Conservation (phyloP, 2,329 filamentous ascomycete species). For the Fusarium equiseti region DNA sequence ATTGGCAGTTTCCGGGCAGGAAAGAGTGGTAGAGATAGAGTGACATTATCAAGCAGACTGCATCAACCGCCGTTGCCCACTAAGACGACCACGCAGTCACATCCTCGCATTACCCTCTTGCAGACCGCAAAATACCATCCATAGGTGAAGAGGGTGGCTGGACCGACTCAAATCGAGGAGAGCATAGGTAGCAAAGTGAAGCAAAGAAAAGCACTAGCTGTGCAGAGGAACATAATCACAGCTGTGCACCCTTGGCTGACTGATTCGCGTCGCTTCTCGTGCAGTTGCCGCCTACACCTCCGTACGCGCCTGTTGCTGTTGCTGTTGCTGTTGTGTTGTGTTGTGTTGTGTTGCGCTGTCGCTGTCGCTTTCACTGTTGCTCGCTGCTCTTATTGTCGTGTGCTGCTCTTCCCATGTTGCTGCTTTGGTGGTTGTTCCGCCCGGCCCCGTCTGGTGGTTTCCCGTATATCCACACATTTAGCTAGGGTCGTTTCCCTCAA, state of each 20-base stretch:
- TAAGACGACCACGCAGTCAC: conserved; percentile 36
- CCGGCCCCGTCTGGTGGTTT: conserved; percentile 42
- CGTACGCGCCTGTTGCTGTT: conserved; percentile 35
- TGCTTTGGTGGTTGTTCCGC: conserved; percentile 34
- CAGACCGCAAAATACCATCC: conserved; percentile 6
- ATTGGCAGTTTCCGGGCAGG: conserved; percentile 24
- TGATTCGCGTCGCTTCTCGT: conserved; percentile 29
- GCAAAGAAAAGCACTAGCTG: neutral
- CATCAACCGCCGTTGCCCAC: conserved; percentile 36
- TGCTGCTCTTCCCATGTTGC: conserved; percentile 28
- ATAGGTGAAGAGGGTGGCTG: conserved; percentile 11
- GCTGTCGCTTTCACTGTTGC: neutral
- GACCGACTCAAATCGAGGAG: conserved; percentile 7
- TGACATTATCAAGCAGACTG: conserved; percentile 43
- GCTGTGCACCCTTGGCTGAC: conserved; percentile 32
- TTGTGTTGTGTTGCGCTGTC: conserved; percentile 15
- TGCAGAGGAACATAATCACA: conserved; percentile 1
- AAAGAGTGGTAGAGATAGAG: conserved; percentile 28
- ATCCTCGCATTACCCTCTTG: conserved; percentile 37
- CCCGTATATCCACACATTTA: conserved; percentile 39
- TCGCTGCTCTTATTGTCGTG: conserved; percentile 15
- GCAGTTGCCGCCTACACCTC: conserved; percentile 39
- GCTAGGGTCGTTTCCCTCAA: conserved; percentile 26
- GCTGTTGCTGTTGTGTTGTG: neutral
- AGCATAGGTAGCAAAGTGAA: neutral